These are phyloP conservation scores for Coprinopsis marcescibilis DNA, from an alignment of 768 basidiomycete species.

Conservation along the genomic window DNA sequence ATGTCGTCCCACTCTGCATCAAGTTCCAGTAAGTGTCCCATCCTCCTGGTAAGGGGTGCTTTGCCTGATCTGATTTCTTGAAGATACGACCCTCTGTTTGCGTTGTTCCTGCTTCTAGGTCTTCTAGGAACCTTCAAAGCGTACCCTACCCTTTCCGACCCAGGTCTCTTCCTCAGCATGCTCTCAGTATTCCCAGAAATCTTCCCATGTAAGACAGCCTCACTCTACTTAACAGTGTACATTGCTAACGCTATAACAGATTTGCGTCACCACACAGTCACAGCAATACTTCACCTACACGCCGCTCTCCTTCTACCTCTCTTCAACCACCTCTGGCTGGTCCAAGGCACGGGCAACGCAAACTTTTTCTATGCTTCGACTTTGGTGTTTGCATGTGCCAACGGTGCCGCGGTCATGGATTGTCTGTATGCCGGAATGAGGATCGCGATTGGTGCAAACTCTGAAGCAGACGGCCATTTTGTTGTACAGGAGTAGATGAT, in stretches of 20 bases:
- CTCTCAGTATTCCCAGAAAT: slow-evolving; percentile 79
- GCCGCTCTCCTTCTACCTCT: slow-evolving; percentile 82
- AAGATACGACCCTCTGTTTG: slow-evolving; percentile 84
- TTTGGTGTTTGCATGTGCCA: slow-evolving; percentile 85
- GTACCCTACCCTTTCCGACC: slow-evolving; percentile 87
- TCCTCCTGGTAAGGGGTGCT: not conserved
- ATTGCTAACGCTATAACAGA: too few species aligned
- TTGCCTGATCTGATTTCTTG: not conserved
- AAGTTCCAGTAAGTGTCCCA: slow-evolving; percentile 69
- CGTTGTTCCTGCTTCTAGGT: slow-evolving; percentile 69
- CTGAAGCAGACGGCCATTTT: slow-evolving; percentile 43
- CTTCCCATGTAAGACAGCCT: slow-evolving; percentile 76
- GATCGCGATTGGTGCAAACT: slow-evolving; percentile 59
- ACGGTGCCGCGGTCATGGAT: slow-evolving; percentile 80
- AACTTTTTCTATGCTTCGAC: slow-evolving; percentile 98
- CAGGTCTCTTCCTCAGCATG: slow-evolving; percentile 80
- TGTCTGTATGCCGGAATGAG: slow-evolving; percentile 79
- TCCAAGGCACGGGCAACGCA: slow-evolving; percentile 89
- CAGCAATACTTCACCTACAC: slow-evolving; percentile 76
- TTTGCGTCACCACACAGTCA: slow-evolving; percentile 80
- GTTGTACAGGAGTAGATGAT: slow-evolving; percentile 52
- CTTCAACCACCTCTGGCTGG: slow-evolving; percentile 89
- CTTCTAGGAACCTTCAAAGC: slow-evolving; percentile 83
- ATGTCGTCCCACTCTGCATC: slow-evolving; percentile 77
- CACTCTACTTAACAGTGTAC: too few species aligned